Percentiles rank a stretch among this genome's conserved stretches.
phyloP scores from a whole-genome alignment of 2,329 filamentous ascomycete species.

The Neodidymelliopsis sp. region DNA sequence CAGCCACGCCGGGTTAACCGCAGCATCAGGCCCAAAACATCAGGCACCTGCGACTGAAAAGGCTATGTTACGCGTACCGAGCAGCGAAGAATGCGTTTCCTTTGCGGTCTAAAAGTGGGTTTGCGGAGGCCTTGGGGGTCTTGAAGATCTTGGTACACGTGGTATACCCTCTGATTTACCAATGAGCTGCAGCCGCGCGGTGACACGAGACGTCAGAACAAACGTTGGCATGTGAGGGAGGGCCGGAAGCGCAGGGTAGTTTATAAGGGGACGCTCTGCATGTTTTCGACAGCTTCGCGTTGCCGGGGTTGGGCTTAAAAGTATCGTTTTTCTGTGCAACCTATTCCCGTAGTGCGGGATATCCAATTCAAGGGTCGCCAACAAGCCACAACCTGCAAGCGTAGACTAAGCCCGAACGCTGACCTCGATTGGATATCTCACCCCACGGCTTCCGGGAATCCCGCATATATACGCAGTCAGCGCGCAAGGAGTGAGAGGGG shows the following conservation, averaged over 20 bases:
- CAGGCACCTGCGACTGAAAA: not conserved
- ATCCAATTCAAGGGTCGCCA: slow-evolving; percentile 1
- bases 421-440: not conserved
- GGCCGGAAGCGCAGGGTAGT: not conserved
- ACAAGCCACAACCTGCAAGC: not conserved
- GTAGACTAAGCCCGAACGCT: slow-evolving; percentile 17
- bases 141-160: slow-evolving; percentile 10
- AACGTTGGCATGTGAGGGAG: slow-evolving; percentile 4
- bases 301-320: slow-evolving; percentile 3
- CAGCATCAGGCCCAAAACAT: not conserved
- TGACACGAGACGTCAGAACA: slow-evolving; percentile 8
- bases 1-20: slow-evolving; percentile 13
- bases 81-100: slow-evolving; percentile 9
- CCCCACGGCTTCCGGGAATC: slow-evolving; percentile 8
- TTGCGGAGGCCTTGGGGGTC: not conserved
- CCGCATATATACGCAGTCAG: slow-evolving; percentile 12
- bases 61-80: slow-evolving; percentile 13
- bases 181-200: not conserved
- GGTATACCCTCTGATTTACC: not conserved
- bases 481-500: not conserved
- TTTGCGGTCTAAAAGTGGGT: not conserved
- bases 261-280: not conserved
- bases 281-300: too few relatives aligned
- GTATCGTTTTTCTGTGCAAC: slow-evolving; percentile 1
- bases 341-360: slow-evolving; percentile 3